Evolutionary conservation across 2,329 filamentous ascomycete genomes (phyloP), one percentile per base, ranked within the genome.

Genomic region (Botryotinia convoluta): DNA sequence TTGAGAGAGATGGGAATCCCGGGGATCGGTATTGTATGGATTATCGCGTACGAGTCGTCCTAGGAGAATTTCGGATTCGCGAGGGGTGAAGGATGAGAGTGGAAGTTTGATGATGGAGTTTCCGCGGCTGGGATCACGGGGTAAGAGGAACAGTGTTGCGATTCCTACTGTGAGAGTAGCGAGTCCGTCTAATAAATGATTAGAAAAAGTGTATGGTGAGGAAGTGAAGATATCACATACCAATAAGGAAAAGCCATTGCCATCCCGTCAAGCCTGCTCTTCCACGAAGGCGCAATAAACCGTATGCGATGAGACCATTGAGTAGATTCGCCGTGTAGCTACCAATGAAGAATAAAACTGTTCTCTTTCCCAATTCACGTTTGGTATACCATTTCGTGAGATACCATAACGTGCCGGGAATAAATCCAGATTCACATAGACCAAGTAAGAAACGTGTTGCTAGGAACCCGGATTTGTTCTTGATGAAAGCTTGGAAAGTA

Each of bases 271-370:
- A 83, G 0, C 85, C 85, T 48, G 86, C 80, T 65, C 84, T 78
- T 29, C 87, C 87, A 48, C 87, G 83, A 79, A 89, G 84, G 12
- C 85, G 85, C 1, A 90, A 76, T 32, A 90, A 84, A 18, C 87
- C 88, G 70, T 86, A 88, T 6, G 87, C 87, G 12, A 88, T 80
- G 22, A 71, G 32, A 4, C 69, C 69, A 35, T 71, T 71, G 9
- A 71, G 59, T 4, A 71, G 16, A 42, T 71, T 71, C 10, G 69
- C 69, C 16, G 37, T 54, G 39, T 71, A 71, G 26, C 69, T 71
- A 10, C 69, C 69, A 64, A 64, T 64, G 69, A 71, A 71, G 26
- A 71, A 71, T 32, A 64, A 22, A 16, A 71, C 69, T 39, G 69
- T 71, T 57, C 69, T 29, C 44, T 71, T 71, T 29, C 69, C 69